phyloP scores from a whole-genome alignment of 805 yeast genomes.

The Cyberlindnera misumaiensis region DNA sequence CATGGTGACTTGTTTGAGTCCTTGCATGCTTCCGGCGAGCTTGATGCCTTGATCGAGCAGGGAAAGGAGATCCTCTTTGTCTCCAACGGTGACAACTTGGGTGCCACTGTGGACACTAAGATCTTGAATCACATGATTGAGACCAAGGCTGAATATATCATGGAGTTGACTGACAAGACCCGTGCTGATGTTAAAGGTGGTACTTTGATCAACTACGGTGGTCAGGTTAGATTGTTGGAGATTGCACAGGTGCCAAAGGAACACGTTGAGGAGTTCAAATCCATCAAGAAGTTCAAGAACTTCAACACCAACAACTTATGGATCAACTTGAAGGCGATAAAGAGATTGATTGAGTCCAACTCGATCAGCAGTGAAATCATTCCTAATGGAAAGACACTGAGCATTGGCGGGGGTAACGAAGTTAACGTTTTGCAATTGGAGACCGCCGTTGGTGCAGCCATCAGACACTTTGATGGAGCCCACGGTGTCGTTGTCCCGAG shows the following conservation, averaged over 20 bases:
- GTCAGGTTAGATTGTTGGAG: constrained; percentile 88
- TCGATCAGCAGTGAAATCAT: constrained; percentile 87
- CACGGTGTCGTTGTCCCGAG: constrained; percentile 99
- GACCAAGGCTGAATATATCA: constrained; percentile 86
- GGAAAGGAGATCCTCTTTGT: constrained; percentile 95
- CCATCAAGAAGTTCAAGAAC: constrained; percentile 95
- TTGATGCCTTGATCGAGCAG: constrained; percentile 80
- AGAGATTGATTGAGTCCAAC: constrained; percentile 80
- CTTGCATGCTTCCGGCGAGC: constrained; percentile 81
- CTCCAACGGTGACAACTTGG: constrained; percentile 96
- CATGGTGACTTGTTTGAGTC: constrained; percentile 97
- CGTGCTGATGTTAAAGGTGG: constrained; percentile 99
- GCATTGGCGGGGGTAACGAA: constrained; percentile 61
- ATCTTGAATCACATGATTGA: constrained; percentile 90
- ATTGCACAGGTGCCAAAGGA: constrained; percentile 98
- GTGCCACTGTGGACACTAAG: constrained; percentile 93
- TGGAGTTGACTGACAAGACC: constrained; percentile 98
- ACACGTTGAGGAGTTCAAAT: constrained; percentile 96
- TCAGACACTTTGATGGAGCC: constrained; percentile 89
- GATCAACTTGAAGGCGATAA: constrained; percentile 92
- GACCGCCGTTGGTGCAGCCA: constrained; percentile 99
- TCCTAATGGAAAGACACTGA: constrained; percentile 85
- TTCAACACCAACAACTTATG: constrained; percentile 97
- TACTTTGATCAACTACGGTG: constrained; percentile 93
- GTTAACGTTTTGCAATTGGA: constrained; percentile 89